A percentile compares a stretch with the other conserved stretches of the same genome.
These are phyloP conservation scores for Talaromyces sp. DNA, from an alignment of 2,329 filamentous ascomycete species.

Conservation along the genomic window DNA sequence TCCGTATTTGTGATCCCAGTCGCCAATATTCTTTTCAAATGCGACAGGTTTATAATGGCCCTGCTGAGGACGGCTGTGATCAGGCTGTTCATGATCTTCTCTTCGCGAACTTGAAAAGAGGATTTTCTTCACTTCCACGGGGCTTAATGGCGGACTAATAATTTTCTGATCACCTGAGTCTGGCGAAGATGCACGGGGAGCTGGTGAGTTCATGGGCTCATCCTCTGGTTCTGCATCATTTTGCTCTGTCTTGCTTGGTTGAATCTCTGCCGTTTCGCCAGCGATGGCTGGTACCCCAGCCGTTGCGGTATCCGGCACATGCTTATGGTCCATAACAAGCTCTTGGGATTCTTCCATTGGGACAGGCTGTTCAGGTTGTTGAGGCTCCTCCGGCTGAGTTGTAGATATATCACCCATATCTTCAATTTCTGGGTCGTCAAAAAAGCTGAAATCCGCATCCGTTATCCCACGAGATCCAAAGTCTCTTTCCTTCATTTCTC, in stretches of 20 bases:
- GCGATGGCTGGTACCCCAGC: background rate
- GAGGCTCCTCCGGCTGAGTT: constrained; percentile 16
- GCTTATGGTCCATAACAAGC: constrained; percentile 12
- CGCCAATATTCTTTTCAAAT: constrained; percentile 53
- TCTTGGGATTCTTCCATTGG: constrained; percentile 12
- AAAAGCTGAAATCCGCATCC: constrained; percentile 67
- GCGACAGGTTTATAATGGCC: constrained; percentile 56
- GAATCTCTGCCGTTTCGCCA: background rate
- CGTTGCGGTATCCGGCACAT: background rate
- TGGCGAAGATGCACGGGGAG: constrained; percentile 14
- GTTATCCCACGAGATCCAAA: constrained; percentile 60
- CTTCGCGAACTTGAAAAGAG: constrained; percentile 40
- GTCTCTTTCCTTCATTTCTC: constrained; percentile 57
- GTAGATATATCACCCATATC: constrained; percentile 21
- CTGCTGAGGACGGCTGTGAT: constrained; percentile 31
- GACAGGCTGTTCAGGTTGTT: constrained; percentile 16
- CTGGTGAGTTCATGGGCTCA: constrained; percentile 8
- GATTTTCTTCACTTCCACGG: constrained; percentile 47
- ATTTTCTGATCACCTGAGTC: constrained; percentile 32
- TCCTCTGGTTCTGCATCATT: background rate
- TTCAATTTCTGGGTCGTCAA: constrained; percentile 56
- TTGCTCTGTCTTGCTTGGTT: background rate
- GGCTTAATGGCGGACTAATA: constrained; percentile 45
- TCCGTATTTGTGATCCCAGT: constrained; percentile 58
- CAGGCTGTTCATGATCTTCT: constrained; percentile 3